Base-by-base conservation (phyloP, 345 rosid species). In the Ceriops zippeliana region DNA sequence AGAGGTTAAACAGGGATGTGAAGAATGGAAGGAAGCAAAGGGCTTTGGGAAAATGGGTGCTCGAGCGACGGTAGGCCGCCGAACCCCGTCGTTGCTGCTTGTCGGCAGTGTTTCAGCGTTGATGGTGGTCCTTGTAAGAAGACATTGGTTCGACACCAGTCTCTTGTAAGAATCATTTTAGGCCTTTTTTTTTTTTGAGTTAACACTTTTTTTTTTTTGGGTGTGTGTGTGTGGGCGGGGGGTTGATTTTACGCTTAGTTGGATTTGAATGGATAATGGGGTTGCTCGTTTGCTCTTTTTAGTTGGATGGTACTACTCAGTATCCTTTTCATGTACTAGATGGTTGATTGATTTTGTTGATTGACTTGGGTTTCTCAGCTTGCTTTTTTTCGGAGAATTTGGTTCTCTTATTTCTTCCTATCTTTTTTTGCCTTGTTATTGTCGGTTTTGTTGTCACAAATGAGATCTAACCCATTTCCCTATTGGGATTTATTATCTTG, bases 1-100 rank as follows among this genome's bases (percentile, higher is more conserved):
- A 24, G 24, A 6, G 68, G 9, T 35, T 7, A 22, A 37, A 30
- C 17, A 42, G 75, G 74, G 61, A 75, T 74, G 78, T 75, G 81
- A 81, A 71, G 66, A 73, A 92, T 90, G 96, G 92, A 92, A 32
- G 88, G 49, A 53, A 74, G 81, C 71, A 74, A 84, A 72, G 89
- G 72, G 38, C 63, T 66, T 65, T 75, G 77, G 30, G 86, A 79
- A 42, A 86, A 83, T 70, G 87, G 84, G 65, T 79, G 89, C 54
- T 72, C 90, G 58, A 73, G 89, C 64, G 84, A 83, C 72, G 91
- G 86, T 19, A 78, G 70, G 76, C 95, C 92, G 73, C 95, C 96
- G 46, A 86, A 80, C 63, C 96, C 96, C 52, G 72, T 81, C 46
- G 34, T 81, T 47, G 66, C 76, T 38, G 35, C 74, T 10, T 67